These are phyloP conservation scores for Usnea hakonensis DNA, from an alignment of 495 filamentous ascomycete species.

Conservation along the genomic window DNA sequence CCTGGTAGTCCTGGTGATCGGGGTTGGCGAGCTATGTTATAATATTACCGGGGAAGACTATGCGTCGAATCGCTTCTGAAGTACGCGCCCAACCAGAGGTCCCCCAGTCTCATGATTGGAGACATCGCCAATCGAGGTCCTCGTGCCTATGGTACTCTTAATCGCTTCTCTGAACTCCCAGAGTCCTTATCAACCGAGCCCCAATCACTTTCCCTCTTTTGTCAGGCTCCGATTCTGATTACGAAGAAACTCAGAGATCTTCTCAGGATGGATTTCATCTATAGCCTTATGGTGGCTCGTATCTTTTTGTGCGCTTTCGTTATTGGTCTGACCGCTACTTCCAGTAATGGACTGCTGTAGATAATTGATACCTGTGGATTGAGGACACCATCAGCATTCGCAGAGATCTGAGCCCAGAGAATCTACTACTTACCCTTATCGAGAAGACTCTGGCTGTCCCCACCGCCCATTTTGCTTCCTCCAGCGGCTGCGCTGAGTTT, in stretches of 20 bases:
- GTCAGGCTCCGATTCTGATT: constrained; percentile 7
- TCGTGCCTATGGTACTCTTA: background rate
- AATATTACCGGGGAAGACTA: constrained; percentile 1
- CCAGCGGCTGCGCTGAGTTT: constrained; percentile 19
- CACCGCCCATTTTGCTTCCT: constrained; percentile 10
- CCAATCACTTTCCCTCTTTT: background rate
- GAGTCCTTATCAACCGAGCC: background rate
- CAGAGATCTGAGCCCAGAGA: background rate
- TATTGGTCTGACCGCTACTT: background rate
- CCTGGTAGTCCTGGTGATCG: constrained; percentile 6
- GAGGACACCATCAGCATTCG: background rate
- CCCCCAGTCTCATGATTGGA: background rate
- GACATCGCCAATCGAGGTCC: background rate
- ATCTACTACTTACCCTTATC: constrained; percentile 9
- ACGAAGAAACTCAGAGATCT: constrained; percentile 15
- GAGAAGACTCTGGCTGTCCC: constrained; percentile 10
- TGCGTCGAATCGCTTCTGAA: background rate
- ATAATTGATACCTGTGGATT: constrained; percentile 4
- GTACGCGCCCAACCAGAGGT: background rate
- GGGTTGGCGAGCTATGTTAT: constrained; percentile 48
- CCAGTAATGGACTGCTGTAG: constrained; percentile 10
- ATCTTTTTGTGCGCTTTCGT: background rate
- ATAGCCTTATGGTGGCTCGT: constrained; percentile 10
- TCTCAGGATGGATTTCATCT: constrained; percentile 12
- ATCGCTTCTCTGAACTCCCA: background rate